Evolutionary conservation across 148 eudicot genomes (phyloP).

Genomic region (Chenopodium suecicum): DNA sequence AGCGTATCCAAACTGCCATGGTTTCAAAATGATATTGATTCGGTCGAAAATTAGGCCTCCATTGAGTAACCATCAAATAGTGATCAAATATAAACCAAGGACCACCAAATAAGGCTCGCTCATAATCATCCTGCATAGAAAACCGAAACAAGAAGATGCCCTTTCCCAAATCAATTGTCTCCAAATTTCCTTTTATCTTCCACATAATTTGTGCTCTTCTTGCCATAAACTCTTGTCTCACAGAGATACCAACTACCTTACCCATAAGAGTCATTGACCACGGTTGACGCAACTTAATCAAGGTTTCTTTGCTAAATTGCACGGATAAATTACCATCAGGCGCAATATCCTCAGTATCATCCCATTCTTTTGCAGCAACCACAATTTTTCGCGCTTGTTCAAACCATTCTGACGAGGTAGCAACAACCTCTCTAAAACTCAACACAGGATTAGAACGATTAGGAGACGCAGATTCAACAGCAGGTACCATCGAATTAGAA

Average conservation of each 20-base stretch:
- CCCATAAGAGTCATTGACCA: background rate
- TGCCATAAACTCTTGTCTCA: background rate
- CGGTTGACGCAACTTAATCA: background rate
- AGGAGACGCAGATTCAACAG: too few species aligned
- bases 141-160: background rate
- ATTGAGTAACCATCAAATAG: background rate
- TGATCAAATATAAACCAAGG: background rate
- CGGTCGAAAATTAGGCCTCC: background rate
- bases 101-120: background rate
- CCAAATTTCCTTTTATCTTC: background rate
- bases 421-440: too few species aligned
- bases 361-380: too few species aligned
- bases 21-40: background rate
- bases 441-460: too few species aligned
- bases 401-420: too few species aligned
- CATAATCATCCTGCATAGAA: background rate
- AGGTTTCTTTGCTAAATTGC: too few species aligned
- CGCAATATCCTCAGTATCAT: too few species aligned
- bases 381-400: too few species aligned
- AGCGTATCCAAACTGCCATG: background rate
- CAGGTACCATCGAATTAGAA: too few species aligned
- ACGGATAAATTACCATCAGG: too few species aligned
- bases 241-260: background rate
- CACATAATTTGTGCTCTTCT: background rate
- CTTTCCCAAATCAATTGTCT: background rate